Conservation (phyloP, 192 early-diverging fungal genomes). For the Neocallimastix lanati region DNA sequence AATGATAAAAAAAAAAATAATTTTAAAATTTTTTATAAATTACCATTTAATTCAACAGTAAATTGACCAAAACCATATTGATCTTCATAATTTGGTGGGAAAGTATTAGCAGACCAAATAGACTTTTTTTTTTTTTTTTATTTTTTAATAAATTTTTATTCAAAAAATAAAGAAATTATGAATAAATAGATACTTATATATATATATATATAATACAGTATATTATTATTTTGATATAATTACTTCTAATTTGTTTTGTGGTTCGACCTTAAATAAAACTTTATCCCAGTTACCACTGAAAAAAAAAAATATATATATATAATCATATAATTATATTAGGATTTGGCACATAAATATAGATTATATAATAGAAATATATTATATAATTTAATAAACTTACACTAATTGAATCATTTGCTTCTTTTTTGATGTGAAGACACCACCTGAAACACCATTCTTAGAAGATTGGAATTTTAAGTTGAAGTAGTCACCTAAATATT, state of each 20-base stretch:
- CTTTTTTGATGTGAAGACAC: background rate
- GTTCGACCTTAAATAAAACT: background rate
- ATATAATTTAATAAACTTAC: background rate
- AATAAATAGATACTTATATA: no score
- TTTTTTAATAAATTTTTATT: background rate
- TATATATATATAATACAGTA: no score
- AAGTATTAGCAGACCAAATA: constrained; percentile 61
- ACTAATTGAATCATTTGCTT: background rate
- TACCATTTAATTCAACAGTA: constrained; percentile 64
- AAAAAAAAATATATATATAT: no score
- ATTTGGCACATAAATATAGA: no score
- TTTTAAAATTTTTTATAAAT: no score
- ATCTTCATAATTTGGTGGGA: constrained; percentile 48
- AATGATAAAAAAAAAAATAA: no score
- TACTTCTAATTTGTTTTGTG: background rate
- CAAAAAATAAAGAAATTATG: no score
- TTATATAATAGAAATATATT: no score
- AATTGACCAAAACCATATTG: constrained; percentile 85
- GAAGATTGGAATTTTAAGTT: background rate
- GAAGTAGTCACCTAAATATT: background rate
- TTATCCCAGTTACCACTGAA: background rate
- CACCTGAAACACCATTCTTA: background rate
- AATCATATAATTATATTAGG: no score
- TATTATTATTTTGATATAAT: background rate
- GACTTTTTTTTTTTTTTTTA: constrained; percentile 43